Conservation (phyloP, 2,329 filamentous ascomycete genomes). For the Amesomyces nigricolor region DNA sequence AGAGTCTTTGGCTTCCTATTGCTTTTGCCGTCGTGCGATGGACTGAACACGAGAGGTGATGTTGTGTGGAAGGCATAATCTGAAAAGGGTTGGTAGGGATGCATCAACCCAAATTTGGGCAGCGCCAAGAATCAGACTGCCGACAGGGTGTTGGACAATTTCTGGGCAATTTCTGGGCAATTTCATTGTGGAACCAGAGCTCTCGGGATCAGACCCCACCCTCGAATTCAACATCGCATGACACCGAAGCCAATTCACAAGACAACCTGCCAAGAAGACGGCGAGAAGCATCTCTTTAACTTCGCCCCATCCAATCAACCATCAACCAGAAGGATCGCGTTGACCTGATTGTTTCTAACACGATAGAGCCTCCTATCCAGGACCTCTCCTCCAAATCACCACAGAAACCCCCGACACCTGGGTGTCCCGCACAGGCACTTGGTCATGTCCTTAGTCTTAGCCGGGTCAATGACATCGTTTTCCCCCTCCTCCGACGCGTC, state of each 20-base stretch:
- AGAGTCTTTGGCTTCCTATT: no score
- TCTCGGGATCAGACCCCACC: neutral
- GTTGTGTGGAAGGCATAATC: no score
- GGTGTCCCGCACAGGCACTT: constrained; percentile 56
- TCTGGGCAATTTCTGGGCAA: neutral
- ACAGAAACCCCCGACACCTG: constrained; percentile 65
- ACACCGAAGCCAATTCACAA: no score
- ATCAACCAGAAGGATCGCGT: no score
- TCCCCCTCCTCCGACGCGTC: constrained; percentile 53
- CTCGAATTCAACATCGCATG: neutral
- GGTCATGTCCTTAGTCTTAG: constrained; percentile 49
- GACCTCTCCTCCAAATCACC: constrained; percentile 34
- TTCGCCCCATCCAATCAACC: no score
- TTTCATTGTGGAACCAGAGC: neutral
- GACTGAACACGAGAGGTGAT: no score
- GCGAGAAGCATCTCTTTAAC: no score
- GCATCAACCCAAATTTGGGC: constrained; percentile 1
- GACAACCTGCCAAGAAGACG: no score
- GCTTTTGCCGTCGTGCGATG: no score
- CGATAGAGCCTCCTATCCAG: no score
- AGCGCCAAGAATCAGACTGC: neutral
- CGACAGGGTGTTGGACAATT: neutral
- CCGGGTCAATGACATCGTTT: constrained; percentile 45
- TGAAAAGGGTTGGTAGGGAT: neutral
- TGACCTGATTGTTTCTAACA: no score